These are phyloP conservation scores for Botrytis aclada DNA, from an alignment of 2,329 filamentous ascomycete species.

Conservation along the genomic window DNA sequence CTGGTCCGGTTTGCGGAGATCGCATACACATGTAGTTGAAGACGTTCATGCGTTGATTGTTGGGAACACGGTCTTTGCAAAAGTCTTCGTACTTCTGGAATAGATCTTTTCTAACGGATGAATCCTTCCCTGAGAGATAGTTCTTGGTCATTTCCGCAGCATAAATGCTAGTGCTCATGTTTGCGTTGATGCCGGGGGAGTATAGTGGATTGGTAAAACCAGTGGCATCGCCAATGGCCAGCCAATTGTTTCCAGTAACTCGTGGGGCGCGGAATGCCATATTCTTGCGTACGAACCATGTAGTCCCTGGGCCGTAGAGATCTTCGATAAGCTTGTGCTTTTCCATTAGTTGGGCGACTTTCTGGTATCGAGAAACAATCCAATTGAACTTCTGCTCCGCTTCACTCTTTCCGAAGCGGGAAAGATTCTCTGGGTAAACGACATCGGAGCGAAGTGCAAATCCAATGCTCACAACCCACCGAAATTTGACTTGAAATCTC, in stretches of 20 bases:
- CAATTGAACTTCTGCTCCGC: slow-evolving; percentile 35
- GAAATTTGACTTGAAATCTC: slow-evolving; percentile 31
- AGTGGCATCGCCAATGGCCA: slow-evolving; percentile 35
- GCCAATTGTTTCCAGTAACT: slow-evolving; percentile 32
- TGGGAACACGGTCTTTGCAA: slow-evolving; percentile 23
- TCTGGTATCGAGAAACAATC: slow-evolving; percentile 29
- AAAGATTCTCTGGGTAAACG: slow-evolving; percentile 28
- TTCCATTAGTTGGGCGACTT: slow-evolving; percentile 31
- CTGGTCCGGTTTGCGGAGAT: slow-evolving; percentile 25
- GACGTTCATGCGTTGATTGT: slow-evolving; percentile 30
- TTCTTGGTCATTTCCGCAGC: slow-evolving; percentile 22
- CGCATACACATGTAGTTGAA: slow-evolving; percentile 32
- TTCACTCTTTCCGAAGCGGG: slow-evolving; percentile 30
- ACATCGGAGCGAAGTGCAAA: slow-evolving; percentile 30
- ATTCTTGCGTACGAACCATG: slow-evolving; percentile 32
- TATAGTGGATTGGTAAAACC: slow-evolving; percentile 36
- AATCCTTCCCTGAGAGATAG: slow-evolving; percentile 14
- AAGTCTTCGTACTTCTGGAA: slow-evolving; percentile 26
- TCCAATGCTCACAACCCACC: slow-evolving; percentile 32
- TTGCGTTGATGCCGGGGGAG: slow-evolving; percentile 35
- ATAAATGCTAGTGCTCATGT: slow-evolving; percentile 25
- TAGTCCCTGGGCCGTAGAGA: slow-evolving; percentile 30
- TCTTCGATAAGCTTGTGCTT: slow-evolving; percentile 26
- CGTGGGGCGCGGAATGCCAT: slow-evolving; percentile 26
- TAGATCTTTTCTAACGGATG: background rate